Percentiles rank a stretch among this genome's conserved stretches.
Conservation (phyloP, 768 basidiomycete genomes). For the Rubroboletus pulcherrimus region DNA sequence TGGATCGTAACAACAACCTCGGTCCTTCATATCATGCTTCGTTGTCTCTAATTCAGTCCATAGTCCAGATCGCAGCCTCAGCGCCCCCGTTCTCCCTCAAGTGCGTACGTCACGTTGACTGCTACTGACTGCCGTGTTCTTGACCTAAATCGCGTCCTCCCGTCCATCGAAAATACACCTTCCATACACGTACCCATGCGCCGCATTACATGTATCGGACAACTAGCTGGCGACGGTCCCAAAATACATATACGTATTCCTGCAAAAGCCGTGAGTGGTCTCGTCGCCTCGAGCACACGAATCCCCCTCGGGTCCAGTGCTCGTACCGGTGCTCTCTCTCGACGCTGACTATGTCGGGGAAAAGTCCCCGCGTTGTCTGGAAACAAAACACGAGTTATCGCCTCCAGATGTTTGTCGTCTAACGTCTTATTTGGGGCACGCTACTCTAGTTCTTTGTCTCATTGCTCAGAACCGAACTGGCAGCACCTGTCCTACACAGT, state of each 20-base stretch:
- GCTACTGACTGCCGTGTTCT: background rate
- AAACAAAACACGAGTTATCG: too few relatives aligned
- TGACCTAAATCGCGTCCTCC: background rate
- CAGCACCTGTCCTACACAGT: too few relatives aligned
- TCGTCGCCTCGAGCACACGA: background rate
- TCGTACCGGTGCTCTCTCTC: too few relatives aligned
- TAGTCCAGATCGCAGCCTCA: background rate
- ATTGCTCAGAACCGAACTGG: too few relatives aligned
- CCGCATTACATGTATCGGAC: background rate
- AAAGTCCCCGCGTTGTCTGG: too few relatives aligned
- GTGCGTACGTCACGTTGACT: background rate
- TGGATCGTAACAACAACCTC: background rate
- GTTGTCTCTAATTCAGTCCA: background rate
- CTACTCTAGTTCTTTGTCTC: too few relatives aligned
- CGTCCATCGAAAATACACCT: conserved; percentile 4
- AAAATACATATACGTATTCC: background rate
- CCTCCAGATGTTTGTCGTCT: too few relatives aligned
- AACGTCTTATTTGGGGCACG: too few relatives aligned
- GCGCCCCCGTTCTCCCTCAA: background rate
- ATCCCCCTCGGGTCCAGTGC: too few relatives aligned
- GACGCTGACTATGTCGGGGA: too few relatives aligned
- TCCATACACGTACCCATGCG: background rate
- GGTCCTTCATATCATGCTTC: background rate
- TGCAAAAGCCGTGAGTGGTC: conserved; percentile 1
- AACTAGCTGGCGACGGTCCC: background rate